Base-by-base conservation (phyloP, 2,329 filamentous ascomycete species). In the Stemphylium beticola region DNA sequence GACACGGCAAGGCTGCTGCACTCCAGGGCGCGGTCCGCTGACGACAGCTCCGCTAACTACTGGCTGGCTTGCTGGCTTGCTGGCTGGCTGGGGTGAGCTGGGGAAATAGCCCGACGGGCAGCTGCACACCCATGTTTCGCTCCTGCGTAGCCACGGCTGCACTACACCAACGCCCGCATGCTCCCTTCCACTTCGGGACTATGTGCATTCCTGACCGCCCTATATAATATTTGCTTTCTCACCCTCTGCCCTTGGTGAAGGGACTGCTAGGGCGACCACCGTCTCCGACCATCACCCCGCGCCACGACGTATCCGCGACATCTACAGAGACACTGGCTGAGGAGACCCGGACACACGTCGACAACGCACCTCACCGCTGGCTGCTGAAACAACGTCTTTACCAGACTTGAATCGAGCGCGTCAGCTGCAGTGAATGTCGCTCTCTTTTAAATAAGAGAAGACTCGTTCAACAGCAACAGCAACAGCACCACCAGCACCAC, bases 71-170 rank as follows among this genome's bases (percentile, higher is more conserved):
- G 24, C 24, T 26, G 24, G 24, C 24, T 26, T 4, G 24, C 24
- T 5, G 24, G 24, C 24, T 26, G 26, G 26, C 26, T 29, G 26
- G 24, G 26, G 5, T 11, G 8, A 9, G 26, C 26, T 29, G 26
- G 26, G 26, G 26, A 29, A 29, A 29, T 8, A 9, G 26, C 26
- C 45, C 15, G 20, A 33, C 20, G 46, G 47, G 20, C 38, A 40
- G 36, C 47, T 32, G 46, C 46, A 54, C 53, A 47, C 40, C 41
- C 38, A 53, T 66, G 60, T 65, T 56, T 67, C 56, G 53, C 57
- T 42, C 57, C 60, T 66, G 64, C 61, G 60, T 62, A 43, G 67
- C 67, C 49, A 20, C 47, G 46, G 46, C 32, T 40, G 39, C 41
- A 44, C 39, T 29, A 47, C 44, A 42, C 50, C 42, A 37, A 42